Conservation (phyloP, 306 rosid genomes). For the Vicia faba region DNA sequence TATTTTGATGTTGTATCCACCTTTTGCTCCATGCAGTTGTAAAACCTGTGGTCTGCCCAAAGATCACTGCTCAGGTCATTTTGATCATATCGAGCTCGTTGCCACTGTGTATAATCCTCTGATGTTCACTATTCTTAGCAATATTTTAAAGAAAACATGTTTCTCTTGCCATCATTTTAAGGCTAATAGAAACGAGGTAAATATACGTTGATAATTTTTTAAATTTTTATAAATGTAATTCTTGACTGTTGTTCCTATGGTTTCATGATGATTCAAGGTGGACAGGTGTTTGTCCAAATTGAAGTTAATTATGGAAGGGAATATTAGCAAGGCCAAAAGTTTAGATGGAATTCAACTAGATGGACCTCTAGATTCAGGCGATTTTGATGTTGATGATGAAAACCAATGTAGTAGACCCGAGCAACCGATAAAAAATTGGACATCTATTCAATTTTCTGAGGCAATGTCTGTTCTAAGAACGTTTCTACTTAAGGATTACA, state of each 20-base stretch:
- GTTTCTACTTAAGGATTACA: conserved; percentile 38
- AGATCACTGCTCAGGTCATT: conserved; percentile 74
- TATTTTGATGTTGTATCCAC: neutral
- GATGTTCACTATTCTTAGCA: conserved; percentile 61
- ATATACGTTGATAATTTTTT: conserved; percentile 11
- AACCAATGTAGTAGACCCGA: conserved; percentile 30
- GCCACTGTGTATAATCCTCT: conserved; percentile 73
- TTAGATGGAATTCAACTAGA: conserved; percentile 40
- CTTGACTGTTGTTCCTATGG: conserved; percentile 17
- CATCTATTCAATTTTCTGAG: conserved; percentile 76
- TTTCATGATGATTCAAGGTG: conserved; percentile 54
- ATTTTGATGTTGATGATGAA: conserved; percentile 37
- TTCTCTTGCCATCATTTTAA: conserved; percentile 62
- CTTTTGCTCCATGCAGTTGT: conserved; percentile 64
- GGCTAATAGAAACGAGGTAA: conserved; percentile 51
- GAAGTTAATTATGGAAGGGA: conserved; percentile 73
- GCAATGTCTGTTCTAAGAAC: conserved; percentile 60
- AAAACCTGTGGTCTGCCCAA: conserved; percentile 63
- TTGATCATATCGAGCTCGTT: conserved; percentile 80
- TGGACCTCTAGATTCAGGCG: conserved; percentile 34
- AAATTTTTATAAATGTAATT: conserved; percentile 18
- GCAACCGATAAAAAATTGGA: conserved; percentile 55
- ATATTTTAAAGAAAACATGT: conserved; percentile 60
- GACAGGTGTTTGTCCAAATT: conserved; percentile 52
- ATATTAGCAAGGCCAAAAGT: conserved; percentile 55